These are phyloP conservation scores for Tarenaya hassleriana DNA, from an alignment of 345 rosid species.

Conservation along the genomic window DNA sequence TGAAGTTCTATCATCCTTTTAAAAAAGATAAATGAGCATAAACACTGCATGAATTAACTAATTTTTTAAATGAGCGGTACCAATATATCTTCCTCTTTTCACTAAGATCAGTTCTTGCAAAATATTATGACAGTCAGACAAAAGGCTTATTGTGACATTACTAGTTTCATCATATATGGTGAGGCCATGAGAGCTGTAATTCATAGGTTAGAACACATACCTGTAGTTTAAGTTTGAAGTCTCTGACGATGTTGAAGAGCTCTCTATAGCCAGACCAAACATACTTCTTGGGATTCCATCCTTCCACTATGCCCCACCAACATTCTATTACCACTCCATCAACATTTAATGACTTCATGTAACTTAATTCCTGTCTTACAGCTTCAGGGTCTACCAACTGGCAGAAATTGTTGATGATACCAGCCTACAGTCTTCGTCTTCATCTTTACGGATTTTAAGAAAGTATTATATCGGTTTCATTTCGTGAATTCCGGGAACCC, in stretches of 20 bases:
- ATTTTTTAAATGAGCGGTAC: too few relatives aligned
- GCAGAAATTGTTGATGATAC: constrained; percentile 60
- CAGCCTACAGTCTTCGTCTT: too few relatives aligned
- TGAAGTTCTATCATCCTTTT: too few relatives aligned
- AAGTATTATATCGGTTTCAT: too few relatives aligned
- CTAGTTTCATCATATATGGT: constrained; percentile 11
- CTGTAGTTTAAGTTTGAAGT: constrained; percentile 84
- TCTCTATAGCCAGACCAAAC: constrained; percentile 93
- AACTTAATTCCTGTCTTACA: constrained; percentile 62
- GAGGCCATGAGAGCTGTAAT: neutral
- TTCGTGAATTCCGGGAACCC: too few relatives aligned
- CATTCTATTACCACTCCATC: constrained; percentile 84
- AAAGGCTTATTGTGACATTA: neutral
- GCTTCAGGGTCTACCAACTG: constrained; percentile 73
- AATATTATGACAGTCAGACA: neutral
- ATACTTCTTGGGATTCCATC: constrained; percentile 89
- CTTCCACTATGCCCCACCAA: constrained; percentile 98
- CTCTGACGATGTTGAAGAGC: constrained; percentile 60
- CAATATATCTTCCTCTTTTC: too few relatives aligned
- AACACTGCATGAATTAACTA: too few relatives aligned
- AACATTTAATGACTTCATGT: constrained; percentile 62
- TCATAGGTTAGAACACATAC: constrained; percentile 34
- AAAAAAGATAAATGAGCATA: too few relatives aligned
- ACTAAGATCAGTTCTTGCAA: neutral
- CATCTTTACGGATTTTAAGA: too few relatives aligned